Conservation (phyloP, 352 stramenopile genomes). For the Phytophthora citricola region DNA sequence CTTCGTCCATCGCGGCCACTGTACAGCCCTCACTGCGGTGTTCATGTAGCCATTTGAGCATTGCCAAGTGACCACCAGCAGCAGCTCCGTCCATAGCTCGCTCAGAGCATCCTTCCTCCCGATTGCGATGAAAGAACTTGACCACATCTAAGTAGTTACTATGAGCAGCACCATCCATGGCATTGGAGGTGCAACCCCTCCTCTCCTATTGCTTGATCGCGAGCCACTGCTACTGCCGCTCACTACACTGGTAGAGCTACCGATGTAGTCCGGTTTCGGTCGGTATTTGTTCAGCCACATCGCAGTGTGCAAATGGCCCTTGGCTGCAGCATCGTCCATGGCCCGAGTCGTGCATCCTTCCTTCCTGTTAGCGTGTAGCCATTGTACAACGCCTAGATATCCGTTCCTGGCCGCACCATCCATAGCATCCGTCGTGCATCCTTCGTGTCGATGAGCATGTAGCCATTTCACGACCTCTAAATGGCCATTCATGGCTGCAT, state of each 20-base stretch:
- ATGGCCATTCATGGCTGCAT: conserved; percentile 46
- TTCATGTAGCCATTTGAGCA: conserved; percentile 45
- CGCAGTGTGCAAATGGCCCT: conserved; percentile 41
- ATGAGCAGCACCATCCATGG: conserved; percentile 38
- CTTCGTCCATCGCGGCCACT: conserved; percentile 34
- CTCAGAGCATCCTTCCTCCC: conserved; percentile 42
- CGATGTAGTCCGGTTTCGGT: conserved; percentile 14
- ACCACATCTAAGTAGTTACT: conserved; percentile 42
- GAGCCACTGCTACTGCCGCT: conserved; percentile 31
- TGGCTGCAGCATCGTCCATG: conserved; percentile 47
- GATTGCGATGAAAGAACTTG: conserved; percentile 43
- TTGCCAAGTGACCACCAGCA: conserved; percentile 28
- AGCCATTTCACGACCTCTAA: conserved; percentile 48
- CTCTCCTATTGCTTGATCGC: conserved; percentile 3
- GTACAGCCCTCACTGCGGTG: conserved; percentile 37
- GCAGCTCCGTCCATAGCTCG: conserved; percentile 42
- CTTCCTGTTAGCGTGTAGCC: conserved; percentile 37
- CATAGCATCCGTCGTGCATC: conserved; percentile 36
- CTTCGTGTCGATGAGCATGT: conserved; percentile 25
- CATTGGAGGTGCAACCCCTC: conserved; percentile 40
- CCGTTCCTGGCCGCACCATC: conserved; percentile 38
- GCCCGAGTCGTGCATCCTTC: conserved; percentile 42
- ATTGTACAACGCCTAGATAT: conserved; percentile 34
- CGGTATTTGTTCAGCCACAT: conserved; percentile 43
- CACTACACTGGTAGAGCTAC: conserved; percentile 13